Conservation (phyloP, 2,329 filamentous ascomycete genomes). For the Drechslera avenae region DNA sequence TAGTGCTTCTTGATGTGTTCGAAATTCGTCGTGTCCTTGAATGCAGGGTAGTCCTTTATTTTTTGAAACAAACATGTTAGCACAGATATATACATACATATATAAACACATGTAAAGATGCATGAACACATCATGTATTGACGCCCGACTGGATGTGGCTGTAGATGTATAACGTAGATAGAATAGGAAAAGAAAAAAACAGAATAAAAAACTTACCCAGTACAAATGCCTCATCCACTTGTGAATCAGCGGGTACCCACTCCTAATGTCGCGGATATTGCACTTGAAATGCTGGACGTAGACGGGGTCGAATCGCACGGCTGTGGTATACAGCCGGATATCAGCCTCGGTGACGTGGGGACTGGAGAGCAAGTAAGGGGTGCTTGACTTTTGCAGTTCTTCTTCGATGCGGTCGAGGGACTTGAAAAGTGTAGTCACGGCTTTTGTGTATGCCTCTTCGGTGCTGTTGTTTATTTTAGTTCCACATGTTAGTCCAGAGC, state of each 20-base stretch:
- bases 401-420: constrained; percentile 56
- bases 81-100: too few species aligned
- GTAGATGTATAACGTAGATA: too few species aligned
- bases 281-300: constrained; percentile 71
- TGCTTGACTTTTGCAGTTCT: constrained; percentile 49
- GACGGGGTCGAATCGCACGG: constrained; percentile 63
- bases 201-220: constrained; percentile 57
- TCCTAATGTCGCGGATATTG: constrained; percentile 83
- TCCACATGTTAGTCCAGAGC: too few species aligned
- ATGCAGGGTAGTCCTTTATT: constrained; percentile 71
- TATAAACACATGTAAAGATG: too few species aligned
- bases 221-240: constrained; percentile 82
- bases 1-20: constrained; percentile 91
- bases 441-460: constrained; percentile 56
- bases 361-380: constrained; percentile 55
- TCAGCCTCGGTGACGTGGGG: constrained; percentile 56
- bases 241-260: constrained; percentile 81
- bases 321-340: constrained; percentile 62
- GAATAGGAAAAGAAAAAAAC: too few species aligned
- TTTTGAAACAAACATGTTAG: constrained; percentile 2
- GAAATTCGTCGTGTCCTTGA: constrained; percentile 83
- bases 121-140: too few species aligned
- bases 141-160: too few species aligned
- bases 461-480: constrained; percentile 35
- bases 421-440: constrained; percentile 53